These are phyloP conservation scores for Gracilaria caudata DNA, from an alignment of 23 red algal species.

Conservation along the genomic window DNA sequence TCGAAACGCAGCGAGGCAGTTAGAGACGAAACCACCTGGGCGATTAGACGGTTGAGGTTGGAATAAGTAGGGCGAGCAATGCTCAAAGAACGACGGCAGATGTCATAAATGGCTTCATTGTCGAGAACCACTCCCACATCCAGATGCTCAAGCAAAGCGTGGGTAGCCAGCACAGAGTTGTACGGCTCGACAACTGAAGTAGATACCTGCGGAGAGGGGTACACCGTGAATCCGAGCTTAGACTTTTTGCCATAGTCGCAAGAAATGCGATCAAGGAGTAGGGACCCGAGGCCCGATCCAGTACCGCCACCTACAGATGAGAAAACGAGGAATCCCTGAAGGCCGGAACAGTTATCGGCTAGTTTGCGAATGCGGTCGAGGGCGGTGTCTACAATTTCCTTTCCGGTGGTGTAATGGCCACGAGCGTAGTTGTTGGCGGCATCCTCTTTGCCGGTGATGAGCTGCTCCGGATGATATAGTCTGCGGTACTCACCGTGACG, in stretches of 20 bases:
- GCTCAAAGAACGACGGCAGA: constrained; percentile 85
- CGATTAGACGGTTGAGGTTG: constrained; percentile 98
- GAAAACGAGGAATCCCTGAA: constrained; percentile 98
- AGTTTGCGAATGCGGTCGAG: constrained; percentile 96
- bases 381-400: constrained; percentile 95
- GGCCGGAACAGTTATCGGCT: constrained; percentile 92
- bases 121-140: constrained; percentile 99
- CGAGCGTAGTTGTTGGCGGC: constrained; percentile 99
- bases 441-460: constrained; percentile 97
- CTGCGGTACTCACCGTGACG: constrained; percentile 85
- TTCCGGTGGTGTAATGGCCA: constrained; percentile 98
- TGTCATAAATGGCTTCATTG: constrained; percentile 99
- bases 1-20: constrained; percentile 99
- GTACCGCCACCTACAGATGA: constrained; percentile 97
- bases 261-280: constrained; percentile 95
- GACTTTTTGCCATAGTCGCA: constrained; percentile 99
- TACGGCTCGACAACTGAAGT: constrained; percentile 99
- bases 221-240: constrained; percentile 98
- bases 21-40: constrained; percentile 97
- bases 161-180: constrained; percentile 99
- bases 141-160: constrained; percentile 97
- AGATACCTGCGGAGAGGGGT: constrained; percentile 96
- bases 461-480: constrained; percentile 95
- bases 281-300: constrained; percentile 97
- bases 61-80: constrained; percentile 95